A percentile compares a stretch with the other conserved stretches of the same genome.
Evolutionary conservation across 768 basidiomycete genomes (phyloP).

Genomic region (Trametes coccinea): DNA sequence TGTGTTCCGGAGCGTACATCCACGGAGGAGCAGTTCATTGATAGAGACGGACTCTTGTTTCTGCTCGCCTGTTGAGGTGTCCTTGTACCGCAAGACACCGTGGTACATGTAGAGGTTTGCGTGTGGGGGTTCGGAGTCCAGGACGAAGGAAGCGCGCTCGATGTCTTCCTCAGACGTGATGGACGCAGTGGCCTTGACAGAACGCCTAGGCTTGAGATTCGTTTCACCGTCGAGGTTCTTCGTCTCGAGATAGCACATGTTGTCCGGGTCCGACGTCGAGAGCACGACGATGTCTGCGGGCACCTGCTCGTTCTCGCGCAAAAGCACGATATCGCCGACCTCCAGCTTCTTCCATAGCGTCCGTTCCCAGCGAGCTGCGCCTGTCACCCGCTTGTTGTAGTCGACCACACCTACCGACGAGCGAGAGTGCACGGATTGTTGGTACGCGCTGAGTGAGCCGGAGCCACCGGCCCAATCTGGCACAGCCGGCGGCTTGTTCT

Average conservation of each 20-base stretch:
- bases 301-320: conserved; percentile 93
- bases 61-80: conserved; percentile 48
- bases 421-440: conserved; percentile 57
- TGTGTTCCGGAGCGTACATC: conserved; percentile 88
- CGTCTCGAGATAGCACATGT: conserved; percentile 94
- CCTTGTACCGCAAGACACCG: conserved; percentile 77
- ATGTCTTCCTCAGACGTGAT: conserved; percentile 88
- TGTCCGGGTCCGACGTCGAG: conserved; percentile 88
- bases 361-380: conserved; percentile 86
- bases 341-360: conserved; percentile 99
- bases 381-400: conserved; percentile 65
- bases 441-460: conserved; percentile 47
- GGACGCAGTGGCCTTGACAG: conserved; percentile 70
- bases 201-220: conserved; percentile 85
- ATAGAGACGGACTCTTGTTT: conserved; percentile 78
- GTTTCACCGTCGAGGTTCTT: conserved; percentile 99
- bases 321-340: conserved; percentile 91
- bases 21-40: conserved; percentile 90
- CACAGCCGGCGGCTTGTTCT: conserved; percentile 4
- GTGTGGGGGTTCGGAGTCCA: conserved; percentile 93
- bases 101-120: conserved; percentile 92
- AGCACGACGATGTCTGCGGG: conserved; percentile 95
- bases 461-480: conserved; percentile 33
- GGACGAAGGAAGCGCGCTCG: conserved; percentile 80
- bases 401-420: conserved; percentile 76